phyloP scores from a whole-genome alignment of 768 basidiomycete species.

The Podaxis mareebaensis region DNA sequence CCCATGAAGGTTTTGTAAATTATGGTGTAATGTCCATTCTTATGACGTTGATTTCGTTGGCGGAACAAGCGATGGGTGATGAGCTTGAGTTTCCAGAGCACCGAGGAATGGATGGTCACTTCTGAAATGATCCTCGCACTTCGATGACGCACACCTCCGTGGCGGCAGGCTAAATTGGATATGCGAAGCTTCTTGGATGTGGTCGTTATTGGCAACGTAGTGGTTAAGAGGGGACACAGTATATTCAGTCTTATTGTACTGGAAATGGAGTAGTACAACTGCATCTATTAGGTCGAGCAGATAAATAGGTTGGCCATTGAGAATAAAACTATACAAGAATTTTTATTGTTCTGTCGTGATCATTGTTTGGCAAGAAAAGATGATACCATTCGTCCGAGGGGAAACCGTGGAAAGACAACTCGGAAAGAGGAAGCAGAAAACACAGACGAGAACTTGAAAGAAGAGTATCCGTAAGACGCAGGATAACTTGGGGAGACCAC shows the following conservation, averaged over 20 bases:
- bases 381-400: slow-evolving; percentile 6
- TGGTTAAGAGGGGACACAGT: neutral
- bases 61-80: slow-evolving; percentile 1
- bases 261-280: neutral
- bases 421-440: slow-evolving; percentile 10
- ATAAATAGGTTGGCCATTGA: slow-evolving; percentile 1
- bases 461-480: slow-evolving; percentile 12
- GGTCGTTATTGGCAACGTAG: neutral
- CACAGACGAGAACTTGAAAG: slow-evolving; percentile 11
- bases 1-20: slow-evolving; percentile 7
- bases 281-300: neutral
- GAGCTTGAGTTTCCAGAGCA: slow-evolving; percentile 4
- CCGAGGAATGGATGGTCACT: neutral
- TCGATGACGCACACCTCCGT: neutral
- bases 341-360: neutral
- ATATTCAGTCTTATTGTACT: neutral
- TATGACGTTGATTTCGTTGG: neutral
- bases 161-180: neutral
- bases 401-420: slow-evolving; percentile 3
- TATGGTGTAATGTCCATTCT: slow-evolving; percentile 6
- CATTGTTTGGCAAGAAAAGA: neutral
- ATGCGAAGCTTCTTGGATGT: neutral
- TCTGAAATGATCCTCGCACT: slow-evolving; percentile 11
- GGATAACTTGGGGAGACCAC: neutral
- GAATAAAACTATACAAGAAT: slow-evolving; percentile 9